Conservation (phyloP, 2,329 filamentous ascomycete species). For the Aaosphaeria arxii region DNA sequence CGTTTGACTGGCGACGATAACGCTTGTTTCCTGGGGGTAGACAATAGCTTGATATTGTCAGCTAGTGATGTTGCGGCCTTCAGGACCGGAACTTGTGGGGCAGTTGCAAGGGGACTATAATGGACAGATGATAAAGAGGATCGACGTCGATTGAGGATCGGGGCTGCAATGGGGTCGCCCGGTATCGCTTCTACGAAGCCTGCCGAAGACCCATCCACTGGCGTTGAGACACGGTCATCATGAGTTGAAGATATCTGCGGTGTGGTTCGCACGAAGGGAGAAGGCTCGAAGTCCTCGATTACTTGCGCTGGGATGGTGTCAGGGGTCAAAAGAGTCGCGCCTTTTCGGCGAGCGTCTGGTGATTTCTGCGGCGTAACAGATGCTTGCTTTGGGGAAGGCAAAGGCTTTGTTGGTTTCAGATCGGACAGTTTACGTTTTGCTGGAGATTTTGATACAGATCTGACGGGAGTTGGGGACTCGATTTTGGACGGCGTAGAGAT, state of each 20-base stretch:
- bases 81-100: slow-evolving; percentile 24
- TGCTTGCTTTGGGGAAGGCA: slow-evolving; percentile 10
- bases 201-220: slow-evolving; percentile 12
- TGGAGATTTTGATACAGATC: slow-evolving; percentile 22
- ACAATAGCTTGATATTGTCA: slow-evolving; percentile 47
- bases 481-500: neutral
- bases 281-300: slow-evolving; percentile 32
- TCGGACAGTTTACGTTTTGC: slow-evolving; percentile 6
- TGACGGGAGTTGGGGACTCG: slow-evolving; percentile 16
- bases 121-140: slow-evolving; percentile 32
- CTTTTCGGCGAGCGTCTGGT: slow-evolving; percentile 19
- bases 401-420: slow-evolving; percentile 3
- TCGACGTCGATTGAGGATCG: slow-evolving; percentile 32
- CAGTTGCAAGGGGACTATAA: slow-evolving; percentile 31
- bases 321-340: slow-evolving; percentile 25
- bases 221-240: slow-evolving; percentile 17
- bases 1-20: slow-evolving; percentile 42
- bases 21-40: slow-evolving; percentile 48
- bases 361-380: slow-evolving; percentile 19
- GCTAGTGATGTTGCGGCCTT: slow-evolving; percentile 34
- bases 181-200: slow-evolving; percentile 18
- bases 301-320: slow-evolving; percentile 15
- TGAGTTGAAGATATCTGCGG: slow-evolving; percentile 16
- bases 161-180: slow-evolving; percentile 31
- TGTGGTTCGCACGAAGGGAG: slow-evolving; percentile 29